Base-by-base conservation (phyloP, 2,329 filamentous ascomycete genomes). In the Aspergillus tubingensis region DNA sequence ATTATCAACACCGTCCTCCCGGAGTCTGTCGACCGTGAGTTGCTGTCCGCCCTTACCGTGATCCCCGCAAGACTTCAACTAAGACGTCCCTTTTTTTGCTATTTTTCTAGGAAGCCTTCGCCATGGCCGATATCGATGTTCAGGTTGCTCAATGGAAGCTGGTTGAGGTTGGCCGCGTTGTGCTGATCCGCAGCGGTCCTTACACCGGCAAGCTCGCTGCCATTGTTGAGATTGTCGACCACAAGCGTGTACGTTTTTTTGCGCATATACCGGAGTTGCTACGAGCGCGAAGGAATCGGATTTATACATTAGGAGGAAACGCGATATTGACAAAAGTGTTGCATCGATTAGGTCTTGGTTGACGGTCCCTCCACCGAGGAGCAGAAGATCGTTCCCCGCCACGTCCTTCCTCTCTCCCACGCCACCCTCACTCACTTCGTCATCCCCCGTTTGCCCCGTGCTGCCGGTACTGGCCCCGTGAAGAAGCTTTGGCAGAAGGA, bases 161-260 rank as follows among this genome's bases (percentile, higher is more conserved):
- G 83, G 93, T 99, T 81, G 93, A 99, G 89, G 91, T 97, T 82
- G 95, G 95, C 88, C 92, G 95, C 80, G 88, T 99, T 78, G 90
- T 96, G 80, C 88, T 96, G 81, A 89, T 98, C 85, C 90, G 91
- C 82, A 83, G 86, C 79, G 90, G 92, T 78, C 88, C 89, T 74
- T 91, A 83, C 85, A 84, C 85, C 73, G 93, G 93, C 84, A 91
- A 91, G 80, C 88, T 98, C 75, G 96, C 93, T 76, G 85, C 89
- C 76, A 94, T 99, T 78, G 92, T 96, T 83, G 94, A 99, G 89
- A 98, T 99, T 83, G 95, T 99, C 85, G 95, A 99, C 85, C 94
- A 99, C 90, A 97, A 96, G 88, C 92, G 95, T 84, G 95, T 99
- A 96, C 80, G 95, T 92, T 36, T 36, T 36, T 36, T 36, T 78